Conservation (phyloP, 108 stramenopile genomes). For the Cyclotella sp. region DNA sequence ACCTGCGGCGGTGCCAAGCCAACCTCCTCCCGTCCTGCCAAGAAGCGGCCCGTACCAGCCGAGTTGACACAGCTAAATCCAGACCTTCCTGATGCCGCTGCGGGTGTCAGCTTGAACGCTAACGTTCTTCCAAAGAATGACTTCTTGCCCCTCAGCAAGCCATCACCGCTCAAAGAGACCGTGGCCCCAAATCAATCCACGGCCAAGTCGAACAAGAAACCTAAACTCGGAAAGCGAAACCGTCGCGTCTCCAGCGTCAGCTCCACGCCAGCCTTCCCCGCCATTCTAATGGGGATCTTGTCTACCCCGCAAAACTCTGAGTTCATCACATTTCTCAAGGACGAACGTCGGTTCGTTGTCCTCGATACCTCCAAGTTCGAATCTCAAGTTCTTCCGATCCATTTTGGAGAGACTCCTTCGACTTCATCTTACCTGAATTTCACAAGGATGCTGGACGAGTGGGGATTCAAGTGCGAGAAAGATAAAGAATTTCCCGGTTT, state of each 20-base stretch:
- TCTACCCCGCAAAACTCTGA: neutral
- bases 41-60: conserved; percentile 2
- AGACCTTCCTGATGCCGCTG: neutral
- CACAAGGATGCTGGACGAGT: neutral
- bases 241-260: neutral
- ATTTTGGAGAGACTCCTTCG: neutral
- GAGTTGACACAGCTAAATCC: neutral
- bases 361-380: neutral
- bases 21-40: conserved; percentile 3
- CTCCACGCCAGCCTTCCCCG: neutral
- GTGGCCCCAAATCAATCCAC: neutral
- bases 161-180: neutral
- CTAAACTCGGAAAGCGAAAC: neutral
- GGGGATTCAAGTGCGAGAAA: neutral
- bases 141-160: neutral
- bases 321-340: neutral
- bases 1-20: neutral
- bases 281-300: conserved; percentile 6
- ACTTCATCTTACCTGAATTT: neutral
- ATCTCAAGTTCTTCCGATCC: neutral
- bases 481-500: neutral
- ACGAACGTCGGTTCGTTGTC: neutral
- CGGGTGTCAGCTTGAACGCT: neutral
- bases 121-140: neutral
- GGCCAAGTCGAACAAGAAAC: neutral